These are phyloP conservation scores for Leucosporidium scottii DNA, from an alignment of 768 basidiomycete species.

Conservation along the genomic window DNA sequence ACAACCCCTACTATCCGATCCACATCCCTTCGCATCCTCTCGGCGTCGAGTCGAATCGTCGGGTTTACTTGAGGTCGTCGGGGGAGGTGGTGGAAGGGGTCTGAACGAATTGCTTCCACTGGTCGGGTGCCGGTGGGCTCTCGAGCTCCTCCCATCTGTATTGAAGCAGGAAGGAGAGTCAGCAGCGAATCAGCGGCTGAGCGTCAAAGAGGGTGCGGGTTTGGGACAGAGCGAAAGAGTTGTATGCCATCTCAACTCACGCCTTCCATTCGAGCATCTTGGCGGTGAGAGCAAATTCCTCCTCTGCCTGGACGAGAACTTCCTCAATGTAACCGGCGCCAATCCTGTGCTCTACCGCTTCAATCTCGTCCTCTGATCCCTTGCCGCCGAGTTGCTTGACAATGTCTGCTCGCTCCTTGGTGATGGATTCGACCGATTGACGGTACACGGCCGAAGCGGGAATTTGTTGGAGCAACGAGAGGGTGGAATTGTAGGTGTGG, in stretches of 20 bases:
- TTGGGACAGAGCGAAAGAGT: too few species aligned
- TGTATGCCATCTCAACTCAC: constrained; percentile 67
- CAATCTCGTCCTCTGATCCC: constrained; percentile 55
- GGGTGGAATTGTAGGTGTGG: constrained; percentile 69
- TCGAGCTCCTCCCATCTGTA: constrained; percentile 81
- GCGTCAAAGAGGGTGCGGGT: too few species aligned
- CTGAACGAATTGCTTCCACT: constrained; percentile 70
- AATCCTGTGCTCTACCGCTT: constrained; percentile 62
- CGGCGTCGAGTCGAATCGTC: not conserved
- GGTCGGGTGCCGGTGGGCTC: constrained; percentile 68
- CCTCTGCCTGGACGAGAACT: constrained; percentile 69
- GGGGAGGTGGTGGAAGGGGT: constrained; percentile 30
- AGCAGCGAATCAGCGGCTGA: constrained; percentile 1
- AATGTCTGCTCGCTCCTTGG: constrained; percentile 67
- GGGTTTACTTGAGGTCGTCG: constrained; percentile 24
- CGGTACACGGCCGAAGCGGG: constrained; percentile 82
- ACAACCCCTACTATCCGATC: not conserved
- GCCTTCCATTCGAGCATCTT: constrained; percentile 93
- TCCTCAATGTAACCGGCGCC: constrained; percentile 84
- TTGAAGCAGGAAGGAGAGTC: not conserved
- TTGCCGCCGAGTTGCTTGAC: constrained; percentile 46
- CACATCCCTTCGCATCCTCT: not conserved
- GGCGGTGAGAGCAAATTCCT: constrained; percentile 65
- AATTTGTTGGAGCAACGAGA: constrained; percentile 56
- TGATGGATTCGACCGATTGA: constrained; percentile 77